phyloP scores from a whole-genome alignment of 2,329 filamentous ascomycete species.

The Colletotrichum sp. region DNA sequence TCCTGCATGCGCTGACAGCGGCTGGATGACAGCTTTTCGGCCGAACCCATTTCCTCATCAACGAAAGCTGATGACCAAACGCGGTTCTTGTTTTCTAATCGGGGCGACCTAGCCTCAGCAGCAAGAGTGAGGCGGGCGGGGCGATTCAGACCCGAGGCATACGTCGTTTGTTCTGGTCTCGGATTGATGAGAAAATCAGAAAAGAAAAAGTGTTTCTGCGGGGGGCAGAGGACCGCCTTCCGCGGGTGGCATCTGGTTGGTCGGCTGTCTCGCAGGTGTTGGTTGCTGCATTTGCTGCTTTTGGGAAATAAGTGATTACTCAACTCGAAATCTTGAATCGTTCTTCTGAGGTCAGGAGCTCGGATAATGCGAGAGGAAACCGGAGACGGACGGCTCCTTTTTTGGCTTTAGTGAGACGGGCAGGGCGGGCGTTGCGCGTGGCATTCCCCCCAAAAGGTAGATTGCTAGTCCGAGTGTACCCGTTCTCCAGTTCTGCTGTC shows the following conservation, averaged over 20 bases:
- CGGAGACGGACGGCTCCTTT: background rate
- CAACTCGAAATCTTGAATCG: background rate
- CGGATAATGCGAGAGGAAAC: background rate
- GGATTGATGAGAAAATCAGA: slow-evolving; percentile 13
- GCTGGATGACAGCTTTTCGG: background rate
- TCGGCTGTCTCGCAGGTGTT: background rate
- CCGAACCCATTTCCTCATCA: background rate
- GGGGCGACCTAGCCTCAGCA: background rate
- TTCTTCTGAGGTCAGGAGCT: background rate
- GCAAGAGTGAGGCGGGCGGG: background rate
- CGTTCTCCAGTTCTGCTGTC: background rate
- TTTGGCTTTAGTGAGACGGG: background rate
- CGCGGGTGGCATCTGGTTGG: background rate
- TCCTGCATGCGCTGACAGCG: background rate
- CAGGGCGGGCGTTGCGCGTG: background rate
- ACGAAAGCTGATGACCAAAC: background rate
- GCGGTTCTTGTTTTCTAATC: background rate
- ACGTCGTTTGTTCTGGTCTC: background rate
- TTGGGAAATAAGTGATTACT: background rate
- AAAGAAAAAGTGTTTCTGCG: background rate
- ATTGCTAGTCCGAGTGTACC: background rate
- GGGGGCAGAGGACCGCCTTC: background rate
- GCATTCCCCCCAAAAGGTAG: background rate
- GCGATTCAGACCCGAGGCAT: background rate
- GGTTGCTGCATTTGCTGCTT: background rate